These are phyloP conservation scores for Eutrema japonicum DNA, from an alignment of 345 rosid genomes.

Conservation along the genomic window DNA sequence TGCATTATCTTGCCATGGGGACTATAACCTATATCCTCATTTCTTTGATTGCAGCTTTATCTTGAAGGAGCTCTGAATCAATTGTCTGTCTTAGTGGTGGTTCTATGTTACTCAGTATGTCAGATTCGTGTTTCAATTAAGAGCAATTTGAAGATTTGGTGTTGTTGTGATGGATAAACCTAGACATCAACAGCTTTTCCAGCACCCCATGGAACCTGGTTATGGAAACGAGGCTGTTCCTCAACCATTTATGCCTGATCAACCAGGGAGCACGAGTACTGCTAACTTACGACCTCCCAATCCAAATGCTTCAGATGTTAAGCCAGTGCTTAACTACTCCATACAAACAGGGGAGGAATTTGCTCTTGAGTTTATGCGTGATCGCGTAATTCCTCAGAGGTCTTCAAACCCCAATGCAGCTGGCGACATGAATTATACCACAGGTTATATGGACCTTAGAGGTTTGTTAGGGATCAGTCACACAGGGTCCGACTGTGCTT, in stretches of 20 bases:
- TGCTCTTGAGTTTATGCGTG: constrained; percentile 87
- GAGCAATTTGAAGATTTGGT: constrained; percentile 11
- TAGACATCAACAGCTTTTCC: constrained; percentile 45
- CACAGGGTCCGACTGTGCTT: constrained; percentile 67
- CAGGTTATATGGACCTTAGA: constrained; percentile 69
- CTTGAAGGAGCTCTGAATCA: constrained; percentile 19
- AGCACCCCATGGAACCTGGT: constrained; percentile 56
- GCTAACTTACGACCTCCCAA: constrained; percentile 50
- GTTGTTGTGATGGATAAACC: constrained; percentile 54
- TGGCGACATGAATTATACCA: constrained; percentile 54
- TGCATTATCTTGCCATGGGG: not conserved
- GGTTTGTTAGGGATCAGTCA: constrained; percentile 64
- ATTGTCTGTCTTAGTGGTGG: not conserved
- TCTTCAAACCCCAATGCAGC: constrained; percentile 48
- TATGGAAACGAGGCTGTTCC: constrained; percentile 54
- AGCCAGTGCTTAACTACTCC: constrained; percentile 74
- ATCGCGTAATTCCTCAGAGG: constrained; percentile 62
- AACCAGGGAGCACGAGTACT: constrained; percentile 46
- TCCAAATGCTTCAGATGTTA: constrained; percentile 55
- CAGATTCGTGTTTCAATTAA: not conserved
- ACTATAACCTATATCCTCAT: not conserved
- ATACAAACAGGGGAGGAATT: constrained; percentile 95
- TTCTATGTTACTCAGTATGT: not conserved
- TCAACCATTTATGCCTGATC: constrained; percentile 52
- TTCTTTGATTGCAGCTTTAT: constrained; percentile 28